Evolutionary conservation across 2,329 filamentous ascomycete genomes (phyloP).

Genomic region (Microdochium trichocladiopsis): DNA sequence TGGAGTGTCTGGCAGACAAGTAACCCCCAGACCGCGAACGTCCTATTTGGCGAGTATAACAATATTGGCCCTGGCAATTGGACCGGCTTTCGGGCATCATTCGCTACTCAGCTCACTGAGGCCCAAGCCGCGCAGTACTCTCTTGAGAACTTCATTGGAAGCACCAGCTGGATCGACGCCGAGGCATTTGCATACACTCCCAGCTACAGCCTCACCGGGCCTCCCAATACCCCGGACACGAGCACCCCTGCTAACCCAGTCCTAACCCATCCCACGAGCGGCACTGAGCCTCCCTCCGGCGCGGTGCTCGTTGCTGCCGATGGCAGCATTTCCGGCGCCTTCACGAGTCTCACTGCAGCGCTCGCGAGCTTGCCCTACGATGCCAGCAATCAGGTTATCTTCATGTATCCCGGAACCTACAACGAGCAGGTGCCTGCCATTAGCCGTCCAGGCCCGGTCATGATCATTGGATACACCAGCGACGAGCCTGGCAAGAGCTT

Average conservation of each 20-base stretch:
- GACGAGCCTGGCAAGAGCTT: slow-evolving; percentile 41
- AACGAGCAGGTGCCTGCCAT: slow-evolving; percentile 51
- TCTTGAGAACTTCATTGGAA: slow-evolving; percentile 27
- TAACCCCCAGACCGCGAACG: slow-evolving; percentile 21
- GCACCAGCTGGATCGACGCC: slow-evolving; percentile 32
- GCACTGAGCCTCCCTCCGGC: slow-evolving; percentile 28
- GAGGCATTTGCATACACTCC: slow-evolving; percentile 28
- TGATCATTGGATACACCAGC: slow-evolving; percentile 51
- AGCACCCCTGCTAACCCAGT: slow-evolving; percentile 18
- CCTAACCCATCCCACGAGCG: slow-evolving; percentile 29
- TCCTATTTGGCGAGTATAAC: slow-evolving; percentile 23
- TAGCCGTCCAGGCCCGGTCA: slow-evolving; percentile 32
- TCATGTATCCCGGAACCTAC: slow-evolving; percentile 55
- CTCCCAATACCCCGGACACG: slow-evolving; percentile 12
- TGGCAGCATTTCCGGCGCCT: slow-evolving; percentile 15
- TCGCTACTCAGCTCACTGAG: slow-evolving; percentile 25
- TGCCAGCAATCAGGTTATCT: slow-evolving; percentile 37
- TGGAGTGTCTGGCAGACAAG: slow-evolving; percentile 24
- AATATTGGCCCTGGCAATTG: slow-evolving; percentile 23
- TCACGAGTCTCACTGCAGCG: slow-evolving; percentile 18
- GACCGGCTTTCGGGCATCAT: slow-evolving; percentile 21
- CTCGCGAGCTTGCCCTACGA: slow-evolving; percentile 14
- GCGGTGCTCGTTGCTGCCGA: slow-evolving; percentile 32
- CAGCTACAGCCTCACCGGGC: slow-evolving; percentile 19
- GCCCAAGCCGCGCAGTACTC: slow-evolving; percentile 24